Base-by-base conservation (phyloP, 257 asterid genomes). In the Nicotiana noctiflora region DNA sequence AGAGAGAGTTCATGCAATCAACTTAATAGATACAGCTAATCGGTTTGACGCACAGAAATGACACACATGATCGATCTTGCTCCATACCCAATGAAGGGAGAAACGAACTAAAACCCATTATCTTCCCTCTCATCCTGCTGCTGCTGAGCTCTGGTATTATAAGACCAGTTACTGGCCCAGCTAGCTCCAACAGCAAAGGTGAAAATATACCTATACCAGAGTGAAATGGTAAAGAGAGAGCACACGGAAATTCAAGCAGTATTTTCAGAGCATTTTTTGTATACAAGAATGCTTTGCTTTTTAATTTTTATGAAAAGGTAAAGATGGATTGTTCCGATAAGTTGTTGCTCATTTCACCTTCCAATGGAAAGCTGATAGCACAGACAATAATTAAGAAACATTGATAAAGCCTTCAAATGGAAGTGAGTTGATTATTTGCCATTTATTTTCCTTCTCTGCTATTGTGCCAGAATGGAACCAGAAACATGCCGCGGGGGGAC, bases 131-230 rank as follows among this genome's bases (percentile, higher is more conserved):
- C 74, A 95, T 92, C 85, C 92, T 88, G 91, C 83, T 91, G 86
- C 98, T 91, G 93, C 97, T 94, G 53, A 94, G 94, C 90, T 92
- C 98, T n/a, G 97, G 97, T 89, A 94, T 94, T 55, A 94, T 83
- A 75, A 94, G 90, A 31, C 98, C 97, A 6, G 94, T 94, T 75
- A 88, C 97, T 7, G 96, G 97, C 40, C 98, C 98, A 68, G 95
- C 97, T 84, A 68, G 95, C 97, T 84, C 98, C 97, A 61, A 90
- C 21, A 49, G 97, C 93, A 86, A 92, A 92, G 75, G 75, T 65
- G 74, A 87, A 88, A 76, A 92, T 91, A 86, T 92, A 94, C 91
- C 98, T 94, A 83, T 13, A 66, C 3, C 34, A 66, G 25, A 65
- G 67, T 11, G 2, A 76, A n/a, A 19, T 56, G 68, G 32, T 76